Conservation (phyloP, 1,284 basidiomycete genomes). For the Ustilago curta region DNA sequence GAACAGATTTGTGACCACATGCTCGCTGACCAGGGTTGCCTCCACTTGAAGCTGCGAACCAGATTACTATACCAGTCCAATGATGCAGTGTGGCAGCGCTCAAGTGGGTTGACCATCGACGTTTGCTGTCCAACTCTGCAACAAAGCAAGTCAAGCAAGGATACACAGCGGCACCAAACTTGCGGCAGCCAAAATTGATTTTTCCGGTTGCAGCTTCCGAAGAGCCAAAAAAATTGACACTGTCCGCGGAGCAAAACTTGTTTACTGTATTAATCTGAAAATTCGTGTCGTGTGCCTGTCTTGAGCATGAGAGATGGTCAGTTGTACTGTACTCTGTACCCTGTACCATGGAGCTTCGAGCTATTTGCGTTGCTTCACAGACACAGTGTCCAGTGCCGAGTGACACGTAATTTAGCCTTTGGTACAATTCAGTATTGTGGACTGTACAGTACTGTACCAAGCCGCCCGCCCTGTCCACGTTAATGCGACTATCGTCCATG, state of each 20-base stretch:
- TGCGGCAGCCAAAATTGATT: neutral
- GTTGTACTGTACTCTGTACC: no score
- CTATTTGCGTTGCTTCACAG: neutral
- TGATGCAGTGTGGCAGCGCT: no score
- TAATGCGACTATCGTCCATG: slow-evolving; percentile 4
- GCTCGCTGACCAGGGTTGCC: no score
- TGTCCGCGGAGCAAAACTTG: slow-evolving; percentile 1
- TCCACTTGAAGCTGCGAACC: no score
- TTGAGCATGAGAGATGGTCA: no score
- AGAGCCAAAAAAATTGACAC: no score
- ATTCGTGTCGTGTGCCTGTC: neutral
- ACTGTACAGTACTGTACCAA: no score
- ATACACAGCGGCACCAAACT: neutral
- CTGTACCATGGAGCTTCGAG: neutral
- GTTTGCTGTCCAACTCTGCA: slow-evolving; percentile 5
- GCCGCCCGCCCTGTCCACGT: neutral
- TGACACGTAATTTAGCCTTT: neutral
- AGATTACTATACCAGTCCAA: no score
- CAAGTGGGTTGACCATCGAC: neutral
- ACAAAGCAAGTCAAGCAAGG: neutral
- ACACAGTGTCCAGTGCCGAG: neutral
- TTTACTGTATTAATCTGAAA: neutral
- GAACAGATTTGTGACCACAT: no score
- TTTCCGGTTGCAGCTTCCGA: no score
- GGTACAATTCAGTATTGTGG: no score